Conservation (phyloP, 495 filamentous ascomycete species). For the Trichoderma gamsii region DNA sequence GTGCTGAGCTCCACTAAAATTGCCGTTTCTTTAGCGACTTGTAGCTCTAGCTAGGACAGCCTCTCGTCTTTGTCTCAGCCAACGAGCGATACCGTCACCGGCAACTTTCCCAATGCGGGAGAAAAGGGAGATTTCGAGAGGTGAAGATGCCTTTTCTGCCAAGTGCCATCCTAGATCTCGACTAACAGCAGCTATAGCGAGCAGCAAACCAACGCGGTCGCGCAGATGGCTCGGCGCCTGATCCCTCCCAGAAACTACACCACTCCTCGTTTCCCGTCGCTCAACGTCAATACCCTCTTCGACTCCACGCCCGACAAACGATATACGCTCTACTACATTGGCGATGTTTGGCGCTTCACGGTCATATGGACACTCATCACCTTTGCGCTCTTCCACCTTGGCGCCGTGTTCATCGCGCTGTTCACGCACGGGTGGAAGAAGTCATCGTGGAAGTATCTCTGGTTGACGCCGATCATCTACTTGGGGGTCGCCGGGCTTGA, state of each 20-base stretch:
- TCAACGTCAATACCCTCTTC: slow-evolving; percentile 62
- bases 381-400: slow-evolving; percentile 59
- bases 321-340: slow-evolving; percentile 68
- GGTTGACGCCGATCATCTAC: slow-evolving; percentile 72
- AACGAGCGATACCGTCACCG: no score
- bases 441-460: slow-evolving; percentile 62
- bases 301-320: slow-evolving; percentile 34
- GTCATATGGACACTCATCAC: slow-evolving; percentile 79
- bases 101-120: no score
- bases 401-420: slow-evolving; percentile 66
- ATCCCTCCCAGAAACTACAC: slow-evolving; percentile 59
- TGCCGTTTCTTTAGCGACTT: not conserved
- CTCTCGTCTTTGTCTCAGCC: no score
- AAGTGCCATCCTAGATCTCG: not conserved
- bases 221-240: not conserved
- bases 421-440: slow-evolving; percentile 57
- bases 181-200: not conserved
- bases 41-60: not conserved
- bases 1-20: slow-evolving; percentile 4
- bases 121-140: no score
- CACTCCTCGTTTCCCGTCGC: slow-evolving; percentile 76
- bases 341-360: slow-evolving; percentile 89
- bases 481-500: slow-evolving; percentile 69
- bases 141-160: no score
- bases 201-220: not conserved